Conservation (phyloP, 2,329 filamentous ascomycete species). For the Orbilia brochopaga region DNA sequence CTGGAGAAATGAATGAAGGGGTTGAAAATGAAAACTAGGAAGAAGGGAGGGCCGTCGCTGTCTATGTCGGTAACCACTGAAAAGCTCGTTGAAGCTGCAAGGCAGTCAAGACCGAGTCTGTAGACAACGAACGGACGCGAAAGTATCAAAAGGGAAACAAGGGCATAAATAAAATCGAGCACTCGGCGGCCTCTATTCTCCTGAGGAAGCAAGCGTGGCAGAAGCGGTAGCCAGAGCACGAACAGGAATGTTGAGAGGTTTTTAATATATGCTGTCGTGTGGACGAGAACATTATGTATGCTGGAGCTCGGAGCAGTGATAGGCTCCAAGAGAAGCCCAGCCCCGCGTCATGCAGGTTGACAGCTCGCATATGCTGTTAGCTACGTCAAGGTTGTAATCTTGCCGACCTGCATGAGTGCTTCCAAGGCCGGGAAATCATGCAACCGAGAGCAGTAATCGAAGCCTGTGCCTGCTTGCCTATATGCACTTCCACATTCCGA, state of each 20-base stretch:
- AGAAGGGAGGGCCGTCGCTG: too few relatives aligned
- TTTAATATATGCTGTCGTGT: constrained; percentile 42
- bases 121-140: not conserved
- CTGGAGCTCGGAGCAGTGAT: not conserved
- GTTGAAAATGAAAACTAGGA: not conserved
- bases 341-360: constrained; percentile 7
- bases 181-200: too few relatives aligned
- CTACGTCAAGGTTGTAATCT: not conserved
- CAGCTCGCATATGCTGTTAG: not conserved
- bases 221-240: constrained; percentile 28
- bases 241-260: constrained; percentile 43
- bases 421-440: not conserved
- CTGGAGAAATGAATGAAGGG: too few relatives aligned
- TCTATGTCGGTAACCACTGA: too few relatives aligned
- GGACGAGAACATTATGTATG: constrained; percentile 43
- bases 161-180: constrained; percentile 10
- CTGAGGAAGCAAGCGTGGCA: constrained; percentile 22
- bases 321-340: not conserved
- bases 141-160: constrained; percentile 53
- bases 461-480: not conserved
- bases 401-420: constrained; percentile 4
- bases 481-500: too few relatives aligned
- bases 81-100: too few relatives aligned
- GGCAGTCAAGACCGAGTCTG: too few relatives aligned
- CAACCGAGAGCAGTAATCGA: constrained; percentile 3